Percentiles rank a stretch among this genome's conserved stretches.
phyloP scores from a whole-genome alignment of 345 rosid species.

The Dipteronia sinensis region DNA sequence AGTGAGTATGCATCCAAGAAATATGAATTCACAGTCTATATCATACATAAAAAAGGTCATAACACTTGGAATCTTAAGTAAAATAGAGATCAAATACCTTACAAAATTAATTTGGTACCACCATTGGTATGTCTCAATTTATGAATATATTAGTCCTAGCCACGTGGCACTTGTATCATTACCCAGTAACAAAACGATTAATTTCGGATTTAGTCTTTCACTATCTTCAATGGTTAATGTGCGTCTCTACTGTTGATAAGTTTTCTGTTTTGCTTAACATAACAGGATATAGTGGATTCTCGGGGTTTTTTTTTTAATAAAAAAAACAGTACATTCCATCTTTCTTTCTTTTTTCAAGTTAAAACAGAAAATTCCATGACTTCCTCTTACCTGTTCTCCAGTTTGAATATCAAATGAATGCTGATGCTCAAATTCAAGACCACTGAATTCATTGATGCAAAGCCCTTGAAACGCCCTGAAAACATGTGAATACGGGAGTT shows the following conservation, averaged over 20 bases:
- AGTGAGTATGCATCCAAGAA: not conserved
- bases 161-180: not conserved
- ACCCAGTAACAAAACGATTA: not conserved
- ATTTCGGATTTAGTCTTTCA: not conserved
- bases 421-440: slow-evolving; percentile 84
- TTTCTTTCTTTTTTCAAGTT: not conserved
- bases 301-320: not conserved
- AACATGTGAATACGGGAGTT: slow-evolving; percentile 11
- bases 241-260: not conserved
- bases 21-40: not conserved
- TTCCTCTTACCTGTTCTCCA: slow-evolving; percentile 82
- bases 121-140: not conserved
- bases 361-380: slow-evolving; percentile 10
- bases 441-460: slow-evolving; percentile 86
- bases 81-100: not conserved
- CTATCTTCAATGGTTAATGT: not conserved
- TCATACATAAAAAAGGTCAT: not conserved
- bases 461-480: slow-evolving; percentile 99
- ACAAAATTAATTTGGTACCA: not conserved
- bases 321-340: not conserved
- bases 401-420: slow-evolving; percentile 79
- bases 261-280: not conserved
- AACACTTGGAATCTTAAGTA: not conserved
- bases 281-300: not conserved
- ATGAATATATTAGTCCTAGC: not conserved